Percentiles rank a stretch among this genome's conserved stretches.
These are phyloP conservation scores for Coniochaeta ligniaria DNA, from an alignment of 2,329 filamentous ascomycete genomes.

Conservation along the genomic window DNA sequence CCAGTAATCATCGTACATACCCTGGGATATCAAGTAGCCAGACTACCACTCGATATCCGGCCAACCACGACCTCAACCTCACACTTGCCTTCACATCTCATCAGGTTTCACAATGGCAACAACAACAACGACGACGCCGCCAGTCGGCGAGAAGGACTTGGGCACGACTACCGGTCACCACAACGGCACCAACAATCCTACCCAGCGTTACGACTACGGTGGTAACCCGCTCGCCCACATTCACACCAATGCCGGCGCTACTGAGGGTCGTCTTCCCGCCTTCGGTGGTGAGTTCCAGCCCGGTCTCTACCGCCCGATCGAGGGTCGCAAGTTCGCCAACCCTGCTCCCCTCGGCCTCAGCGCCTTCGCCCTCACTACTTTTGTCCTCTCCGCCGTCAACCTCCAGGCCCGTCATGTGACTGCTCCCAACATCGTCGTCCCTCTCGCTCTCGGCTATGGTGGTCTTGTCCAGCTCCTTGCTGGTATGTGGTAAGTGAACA, in stretches of 20 bases:
- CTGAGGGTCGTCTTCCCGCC: slow-evolving; percentile 37
- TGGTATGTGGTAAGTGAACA: slow-evolving; percentile 69
- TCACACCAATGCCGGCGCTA: slow-evolving; percentile 21
- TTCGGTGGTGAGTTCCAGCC: slow-evolving; percentile 71
- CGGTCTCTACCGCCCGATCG: slow-evolving; percentile 54
- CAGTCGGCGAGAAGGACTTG: neutral
- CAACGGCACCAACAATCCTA: slow-evolving; percentile 8
- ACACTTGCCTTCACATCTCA: neutral
- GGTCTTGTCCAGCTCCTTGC: slow-evolving; percentile 72
- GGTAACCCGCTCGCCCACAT: slow-evolving; percentile 31
- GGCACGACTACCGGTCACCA: neutral
- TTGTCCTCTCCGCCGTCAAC: slow-evolving; percentile 71
- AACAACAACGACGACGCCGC: neutral
- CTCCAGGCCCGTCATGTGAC: slow-evolving; percentile 54
- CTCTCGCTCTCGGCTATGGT: slow-evolving; percentile 67
- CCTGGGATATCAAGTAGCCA: neutral
- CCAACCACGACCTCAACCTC: neutral
- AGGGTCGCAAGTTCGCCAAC: slow-evolving; percentile 70
- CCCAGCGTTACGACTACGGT: slow-evolving; percentile 25
- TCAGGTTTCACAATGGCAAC: neutral
- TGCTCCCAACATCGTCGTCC: slow-evolving; percentile 59
- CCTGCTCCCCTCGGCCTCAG: slow-evolving; percentile 70
- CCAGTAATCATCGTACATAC: neutral
- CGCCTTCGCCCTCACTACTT: slow-evolving; percentile 78
- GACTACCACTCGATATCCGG: neutral